Evolutionary conservation across 176 grass and related monocot genomes (phyloP), one percentile per base, ranked within the genome.

Genomic region (Cenchrus fungigraminus): DNA sequence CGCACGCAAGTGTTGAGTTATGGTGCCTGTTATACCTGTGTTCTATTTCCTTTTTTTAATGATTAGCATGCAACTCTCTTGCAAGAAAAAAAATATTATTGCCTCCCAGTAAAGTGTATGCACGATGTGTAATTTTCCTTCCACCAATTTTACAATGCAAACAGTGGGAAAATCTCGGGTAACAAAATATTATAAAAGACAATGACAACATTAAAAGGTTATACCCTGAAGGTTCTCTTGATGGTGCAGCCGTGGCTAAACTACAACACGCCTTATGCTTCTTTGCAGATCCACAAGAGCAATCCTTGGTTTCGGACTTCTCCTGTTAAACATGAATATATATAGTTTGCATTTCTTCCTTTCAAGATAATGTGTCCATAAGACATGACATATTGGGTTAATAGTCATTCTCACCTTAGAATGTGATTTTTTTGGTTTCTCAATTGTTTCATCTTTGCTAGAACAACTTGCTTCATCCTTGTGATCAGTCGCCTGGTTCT

Each of bases 201-300:
- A 16, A 58, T 17, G 62, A 12, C 20, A 58, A 34, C 40, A 65
- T 20, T 82, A n/a, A 28, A 53, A 34, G 43, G 28, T 1, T 77
- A 84, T 90, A 90, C 93, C 55, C 85, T 81, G 84, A 51, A 76
- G 82, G 69, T 77, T 83, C 78, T 79, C 57, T 85, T 20, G 82
- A 86, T 69, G 86, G 34, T 88, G 85, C 45, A 63, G 29, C 59
- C 8, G 6, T 78, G 7, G 70, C 63, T 81, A 85, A 86, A 73
- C 74, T 82, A 83, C 92, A 95, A 64, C 85, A 85, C 10, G 78
- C 51, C 57, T 90, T 88, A 82, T 89, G 88, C 58, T 92, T 95
- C 82, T 28, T 88, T 45, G 76, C 69, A 63, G 93, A 95, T 81
- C 86, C 85, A 77, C 93, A 92, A 37, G 87, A 81, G 65, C 93